Evolutionary conservation across 2,329 filamentous ascomycete species (phyloP), one percentile per base, ranked within the genome.

Genomic region (Diaporthe australafricana): DNA sequence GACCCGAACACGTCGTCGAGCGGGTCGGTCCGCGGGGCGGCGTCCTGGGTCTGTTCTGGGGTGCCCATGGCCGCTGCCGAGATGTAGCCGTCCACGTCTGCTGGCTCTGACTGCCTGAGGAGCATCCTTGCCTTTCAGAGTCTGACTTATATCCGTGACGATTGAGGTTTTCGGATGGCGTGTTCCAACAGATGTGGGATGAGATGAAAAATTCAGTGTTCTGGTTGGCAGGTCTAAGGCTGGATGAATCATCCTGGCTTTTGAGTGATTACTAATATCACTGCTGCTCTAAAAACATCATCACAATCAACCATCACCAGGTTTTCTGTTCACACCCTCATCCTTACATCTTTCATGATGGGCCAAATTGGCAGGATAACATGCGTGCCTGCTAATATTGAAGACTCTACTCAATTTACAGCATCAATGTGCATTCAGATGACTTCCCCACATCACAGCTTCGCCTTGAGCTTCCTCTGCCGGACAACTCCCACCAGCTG

Each of bases 1-100:
- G 72, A 67, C 25, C 72, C 72, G 42, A 74, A 74, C 6, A 74
- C 73, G 20, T 74, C 73, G 45, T 73, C 73, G 3, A 74, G 68
- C 27, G 63, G 68, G 38, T 74, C 72, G 20, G 17, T 56, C 50
- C 27, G 55, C 5, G 65, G 57, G 57, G 45, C 16, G 40, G n/a
- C 38, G 50, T 68, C 68, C 14, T 67, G 52, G 47, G 35, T 30
- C 2, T 52, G 53, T 12, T 25, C 42, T 25, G 45, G 63, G 14
- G 70, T 53, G 66, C 32, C 32, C 42, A 66, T 67, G 16, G 70
- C 3, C 16, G 32, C 50, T 45, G 70, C 50, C 5, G 66, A 62
- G 20, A 72, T 73, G 53, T 27, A 68, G 56, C 65, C 68, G 55
- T 62, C 70, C 47, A 67, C 70, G 72, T 73, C 65, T 53, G 70